Percentiles rank a stretch among this genome's conserved stretches.
These are phyloP conservation scores for Cryphonectria japonica DNA, from an alignment of 2,329 filamentous ascomycete genomes.

Conservation along the genomic window DNA sequence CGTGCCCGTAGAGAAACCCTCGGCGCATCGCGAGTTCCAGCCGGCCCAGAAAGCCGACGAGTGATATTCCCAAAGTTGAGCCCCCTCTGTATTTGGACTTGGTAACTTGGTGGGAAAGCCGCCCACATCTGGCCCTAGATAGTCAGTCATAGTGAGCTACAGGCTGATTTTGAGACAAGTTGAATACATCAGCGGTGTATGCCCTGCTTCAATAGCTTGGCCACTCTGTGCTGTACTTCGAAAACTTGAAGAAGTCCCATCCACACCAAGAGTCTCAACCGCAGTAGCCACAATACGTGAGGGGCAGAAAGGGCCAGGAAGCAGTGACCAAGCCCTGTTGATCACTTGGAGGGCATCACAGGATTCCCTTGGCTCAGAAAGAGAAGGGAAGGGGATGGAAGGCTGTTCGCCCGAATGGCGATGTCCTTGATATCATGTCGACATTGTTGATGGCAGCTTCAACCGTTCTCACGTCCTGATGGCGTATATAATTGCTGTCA, in stretches of 20 bases:
- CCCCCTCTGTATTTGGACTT: background rate
- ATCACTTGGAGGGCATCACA: background rate
- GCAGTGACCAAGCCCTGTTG: background rate
- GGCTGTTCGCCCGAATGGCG: background rate
- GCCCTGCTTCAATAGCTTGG: background rate
- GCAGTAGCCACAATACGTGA: background rate
- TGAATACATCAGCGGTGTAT: background rate
- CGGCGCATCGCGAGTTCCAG: background rate
- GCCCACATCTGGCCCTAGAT: background rate
- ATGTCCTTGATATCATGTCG: background rate
- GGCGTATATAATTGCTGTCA: conserved; percentile 10
- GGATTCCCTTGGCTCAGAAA: no score
- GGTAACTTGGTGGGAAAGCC: background rate
- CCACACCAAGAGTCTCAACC: background rate
- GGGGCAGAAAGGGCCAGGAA: background rate
- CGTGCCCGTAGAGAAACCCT: background rate
- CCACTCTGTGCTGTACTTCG: background rate
- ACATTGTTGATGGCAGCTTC: background rate
- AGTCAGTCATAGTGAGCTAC: background rate
- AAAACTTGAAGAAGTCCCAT: background rate
- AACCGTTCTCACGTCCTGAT: background rate
- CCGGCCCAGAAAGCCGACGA: background rate
- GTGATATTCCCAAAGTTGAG: background rate
- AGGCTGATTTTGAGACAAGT: background rate
- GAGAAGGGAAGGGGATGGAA: no score